Conservation (phyloP, 2,329 filamentous ascomycete species). For the Emmonsia crescens region DNA sequence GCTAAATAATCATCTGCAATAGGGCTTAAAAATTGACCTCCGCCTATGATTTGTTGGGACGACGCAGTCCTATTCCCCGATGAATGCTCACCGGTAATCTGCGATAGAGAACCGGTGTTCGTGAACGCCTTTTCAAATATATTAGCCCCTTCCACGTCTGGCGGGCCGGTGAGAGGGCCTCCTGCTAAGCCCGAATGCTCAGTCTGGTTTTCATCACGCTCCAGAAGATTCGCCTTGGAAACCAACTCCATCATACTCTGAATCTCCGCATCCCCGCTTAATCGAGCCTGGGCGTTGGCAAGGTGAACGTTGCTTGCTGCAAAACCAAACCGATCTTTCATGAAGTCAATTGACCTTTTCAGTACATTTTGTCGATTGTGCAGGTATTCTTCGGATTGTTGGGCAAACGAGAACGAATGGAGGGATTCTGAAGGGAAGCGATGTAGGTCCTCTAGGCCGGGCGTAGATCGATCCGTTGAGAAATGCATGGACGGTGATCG, state of each 20-base stretch:
- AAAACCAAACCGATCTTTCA: conserved; percentile 85
- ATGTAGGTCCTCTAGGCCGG: conserved; percentile 70
- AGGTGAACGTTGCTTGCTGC: conserved; percentile 63
- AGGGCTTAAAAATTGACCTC: conserved; percentile 17
- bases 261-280: conserved; percentile 72
- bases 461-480: conserved; percentile 56
- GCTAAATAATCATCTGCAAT: conserved; percentile 21
- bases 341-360: conserved; percentile 90
- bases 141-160: conserved; percentile 61
- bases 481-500: conserved; percentile 43
- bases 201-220: conserved; percentile 45
- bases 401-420: conserved; percentile 96
- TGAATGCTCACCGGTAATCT: conserved; percentile 14
- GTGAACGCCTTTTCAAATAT: conserved; percentile 76
- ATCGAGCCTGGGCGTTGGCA: conserved; percentile 70
- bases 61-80: conserved; percentile 9
- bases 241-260: conserved; percentile 86
- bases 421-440: conserved; percentile 92
- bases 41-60: background rate
- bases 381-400: conserved; percentile 84
- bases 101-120: conserved; percentile 21
- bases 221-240: conserved; percentile 68
- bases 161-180: conserved; percentile 71
- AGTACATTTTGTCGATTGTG: conserved; percentile 87
- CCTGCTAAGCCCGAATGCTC: conserved; percentile 36